phyloP scores from a whole-genome alignment of 108 stramenopile genomes.

The Cyclotella baltica region DNA sequence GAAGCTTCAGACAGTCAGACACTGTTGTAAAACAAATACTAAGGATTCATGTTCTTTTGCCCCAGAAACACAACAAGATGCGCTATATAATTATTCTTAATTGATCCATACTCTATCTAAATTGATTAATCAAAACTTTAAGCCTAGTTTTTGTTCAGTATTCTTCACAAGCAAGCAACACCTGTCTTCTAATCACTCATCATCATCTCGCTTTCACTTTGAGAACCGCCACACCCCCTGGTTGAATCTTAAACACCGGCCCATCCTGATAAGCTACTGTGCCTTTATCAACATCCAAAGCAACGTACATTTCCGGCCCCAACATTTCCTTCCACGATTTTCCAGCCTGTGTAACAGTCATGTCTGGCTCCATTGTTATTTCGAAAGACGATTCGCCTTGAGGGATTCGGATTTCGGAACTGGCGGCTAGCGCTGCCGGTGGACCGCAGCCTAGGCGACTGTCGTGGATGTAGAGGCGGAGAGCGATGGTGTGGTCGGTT shows the following conservation, averaged over 20 bases:
- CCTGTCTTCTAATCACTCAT: too few species aligned
- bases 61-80: too few species aligned
- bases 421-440: neutral
- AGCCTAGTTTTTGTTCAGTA: too few species aligned
- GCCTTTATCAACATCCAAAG: neutral
- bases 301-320: neutral
- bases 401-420: neutral
- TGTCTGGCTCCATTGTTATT: constrained; percentile 5
- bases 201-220: constrained; percentile 1
- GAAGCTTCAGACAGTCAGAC: too few species aligned
- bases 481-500: neutral
- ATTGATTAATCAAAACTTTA: too few species aligned
- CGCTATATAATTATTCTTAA: too few species aligned
- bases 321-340: neutral
- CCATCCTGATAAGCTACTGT: neutral
- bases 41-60: too few species aligned
- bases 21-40: too few species aligned
- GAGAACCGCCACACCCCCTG: neutral
- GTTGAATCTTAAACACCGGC: neutral
- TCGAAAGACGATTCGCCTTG: neutral
- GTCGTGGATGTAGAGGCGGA: neutral
- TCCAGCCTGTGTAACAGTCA: neutral
- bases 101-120: too few species aligned
- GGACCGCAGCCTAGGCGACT: neutral
- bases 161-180: too few species aligned